These are phyloP conservation scores for Lineolata rhizophorae DNA, from an alignment of 495 filamentous ascomycete species.

Conservation along the genomic window DNA sequence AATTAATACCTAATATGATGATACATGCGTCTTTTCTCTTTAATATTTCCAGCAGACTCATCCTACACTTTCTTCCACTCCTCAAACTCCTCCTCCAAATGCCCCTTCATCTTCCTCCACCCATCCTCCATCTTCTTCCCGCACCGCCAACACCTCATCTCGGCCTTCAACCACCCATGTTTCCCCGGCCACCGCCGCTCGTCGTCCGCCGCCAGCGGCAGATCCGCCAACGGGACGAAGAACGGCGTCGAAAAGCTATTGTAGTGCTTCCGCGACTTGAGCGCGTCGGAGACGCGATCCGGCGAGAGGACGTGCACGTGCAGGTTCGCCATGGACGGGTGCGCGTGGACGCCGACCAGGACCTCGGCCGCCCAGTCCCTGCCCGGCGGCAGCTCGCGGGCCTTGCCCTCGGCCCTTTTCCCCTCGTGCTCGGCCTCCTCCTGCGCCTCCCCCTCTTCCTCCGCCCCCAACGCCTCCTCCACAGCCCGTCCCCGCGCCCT, in stretches of 20 bases:
- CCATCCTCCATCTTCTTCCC: constrained; percentile 45
- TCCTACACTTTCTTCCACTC: constrained; percentile 51
- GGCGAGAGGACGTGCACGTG: constrained; percentile 71
- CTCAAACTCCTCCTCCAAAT: constrained; percentile 63
- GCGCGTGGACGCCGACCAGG: constrained; percentile 57
- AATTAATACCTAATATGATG: no score
- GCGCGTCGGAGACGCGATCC: constrained; percentile 43
- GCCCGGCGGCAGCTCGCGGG: constrained; percentile 36
- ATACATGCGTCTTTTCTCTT: no score
- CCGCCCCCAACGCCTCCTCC: constrained; percentile 10
- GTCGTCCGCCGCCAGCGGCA: constrained; percentile 48
- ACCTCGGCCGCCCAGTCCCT: constrained; percentile 65
- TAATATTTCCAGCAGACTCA: no score
- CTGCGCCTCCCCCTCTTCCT: constrained; percentile 12
- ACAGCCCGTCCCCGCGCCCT: constrained; percentile 31
- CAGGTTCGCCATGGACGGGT: constrained; percentile 80
- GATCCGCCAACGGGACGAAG: constrained; percentile 58
- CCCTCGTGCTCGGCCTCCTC: constrained; percentile 21
- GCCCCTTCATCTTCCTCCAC: constrained; percentile 54
- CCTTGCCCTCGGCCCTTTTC: constrained; percentile 18
- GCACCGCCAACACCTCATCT: constrained; percentile 76
- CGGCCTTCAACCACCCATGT: constrained; percentile 33
- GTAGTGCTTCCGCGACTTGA: constrained; percentile 79
- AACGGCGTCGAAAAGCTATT: constrained; percentile 82
- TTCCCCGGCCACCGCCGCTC: constrained; percentile 28